Base-by-base conservation (phyloP, 805 yeast genomes). In the Priceomyces haplophilus region DNA sequence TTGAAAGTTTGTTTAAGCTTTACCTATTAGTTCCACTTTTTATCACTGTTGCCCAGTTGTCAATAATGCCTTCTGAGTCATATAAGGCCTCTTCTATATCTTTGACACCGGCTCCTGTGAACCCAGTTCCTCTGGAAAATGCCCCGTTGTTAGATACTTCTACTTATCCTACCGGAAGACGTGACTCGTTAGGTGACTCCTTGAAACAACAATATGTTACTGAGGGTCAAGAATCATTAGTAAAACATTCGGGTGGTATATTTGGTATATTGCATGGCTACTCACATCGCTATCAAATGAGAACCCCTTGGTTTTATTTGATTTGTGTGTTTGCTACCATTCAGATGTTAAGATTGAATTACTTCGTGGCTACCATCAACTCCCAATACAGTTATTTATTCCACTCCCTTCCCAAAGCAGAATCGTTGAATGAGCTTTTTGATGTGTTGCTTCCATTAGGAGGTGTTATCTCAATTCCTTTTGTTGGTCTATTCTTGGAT, bases 121-220 rank as follows among this genome's bases (percentile, higher is more conserved):
- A 43, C 32, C 32, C 34, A 10, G 39, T 30, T 11, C 17, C 29
- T 10, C 23, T 35, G 4, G 38, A 41, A 16, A 34, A 7, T 12
- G 51, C 59, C 10, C 59, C 67, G 13, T 56, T 65, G 33, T 48
- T 60, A 31, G 51, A 46, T 19, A 19, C 20, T 30, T 12, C 13
- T 12, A 25, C 19, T 3, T 38, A 35, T 7, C 19, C 27, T 15
- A 44, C 49, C 4, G 50, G 46, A n/a, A 65, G 81, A 56, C 64
- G 80, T 54, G 78, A 76, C 38, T 76, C 82, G 3, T 63, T 78
- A 21, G 82, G 82, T 27, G 82, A 78, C 48, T 81, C 82, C 1
- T 63, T 75, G 53, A 76, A 75, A 52, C 75, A 75, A 30, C 76
- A 73, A 6, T 78, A 76, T 45, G 24, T 34, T 12, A 13, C 8